Evolutionary conservation across 108 stramenopile genomes (phyloP), one percentile per base, ranked within the genome.

Genomic region (Pseudonitzschia multiseries): DNA sequence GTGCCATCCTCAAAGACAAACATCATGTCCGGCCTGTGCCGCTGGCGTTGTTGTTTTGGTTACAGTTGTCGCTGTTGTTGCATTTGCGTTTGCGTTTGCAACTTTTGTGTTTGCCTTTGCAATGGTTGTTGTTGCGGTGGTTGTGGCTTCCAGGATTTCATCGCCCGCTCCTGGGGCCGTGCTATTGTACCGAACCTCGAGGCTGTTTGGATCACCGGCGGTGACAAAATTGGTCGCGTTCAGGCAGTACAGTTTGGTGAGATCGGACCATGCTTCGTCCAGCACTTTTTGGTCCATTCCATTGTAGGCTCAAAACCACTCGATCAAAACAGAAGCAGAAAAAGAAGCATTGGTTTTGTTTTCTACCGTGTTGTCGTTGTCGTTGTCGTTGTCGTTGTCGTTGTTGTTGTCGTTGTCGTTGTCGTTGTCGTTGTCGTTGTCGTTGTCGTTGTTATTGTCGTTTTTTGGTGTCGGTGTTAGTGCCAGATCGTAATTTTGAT

Each of bases 1-100:
- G 72, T 63, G 60, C 65, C 72, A 0, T 73, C 72, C 53, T 73
- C 72, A 43, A 73, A 52, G 46, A 73, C 31, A 57, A 57, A 63
- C 2, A 73, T 50, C 29, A 59, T 62, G 20, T 50, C 51, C 0
- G 72, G 72, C 17, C 0, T n/a, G n/a, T n/a, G n/a, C n/a, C n/a
- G n/a, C n/a, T n/a, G n/a, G n/a, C n/a, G n/a, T n/a, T n/a, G n/a
- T n/a, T n/a, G n/a, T n/a, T n/a, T n/a, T n/a, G n/a, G n/a, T n/a
- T n/a, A 9, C 15, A 5, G 8, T 22, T 31, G 27, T 22, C 24
- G 13, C 24, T 22, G 27, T 27, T 22, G 27, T 59, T 27, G 10
- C 26, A 26, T 0, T 27, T 24, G 29, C 9, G n/a, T 5, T 27
- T 59, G 24, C 9, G 4, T 0, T 28, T 56, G 54, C 36, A 10